Conservation (phyloP, 176 grass and related monocot species). For the Musa schizocarpa region DNA sequence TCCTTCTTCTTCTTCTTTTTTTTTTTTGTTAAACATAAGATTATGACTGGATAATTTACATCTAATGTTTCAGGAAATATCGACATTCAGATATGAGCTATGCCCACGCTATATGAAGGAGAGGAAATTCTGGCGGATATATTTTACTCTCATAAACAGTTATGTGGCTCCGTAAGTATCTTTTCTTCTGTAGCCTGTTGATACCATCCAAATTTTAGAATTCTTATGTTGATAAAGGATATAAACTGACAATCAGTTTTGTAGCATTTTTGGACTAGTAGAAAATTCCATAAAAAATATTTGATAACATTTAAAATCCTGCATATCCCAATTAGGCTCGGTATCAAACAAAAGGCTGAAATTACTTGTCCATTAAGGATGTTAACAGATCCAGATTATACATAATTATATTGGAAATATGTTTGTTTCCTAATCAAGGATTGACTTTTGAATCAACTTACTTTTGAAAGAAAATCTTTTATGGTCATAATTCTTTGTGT, state of each 20-base stretch:
- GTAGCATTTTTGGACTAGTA: background rate
- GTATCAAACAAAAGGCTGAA: too few species aligned
- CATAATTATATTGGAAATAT: too few species aligned
- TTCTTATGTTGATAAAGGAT: background rate
- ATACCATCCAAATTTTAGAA: background rate
- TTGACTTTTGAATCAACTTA: too few species aligned
- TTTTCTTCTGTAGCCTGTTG: background rate
- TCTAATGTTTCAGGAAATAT: conserved; percentile 72
- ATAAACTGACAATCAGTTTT: background rate
- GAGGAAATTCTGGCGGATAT: conserved; percentile 93
- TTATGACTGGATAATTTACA: background rate
- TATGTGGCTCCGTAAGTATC: conserved; percentile 67
- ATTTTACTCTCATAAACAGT: conserved; percentile 83
- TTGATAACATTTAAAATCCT: too few species aligned
- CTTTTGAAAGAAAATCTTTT: too few species aligned
- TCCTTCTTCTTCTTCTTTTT: background rate
- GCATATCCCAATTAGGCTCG: too few species aligned
- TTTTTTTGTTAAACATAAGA: background rate
- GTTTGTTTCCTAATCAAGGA: too few species aligned
- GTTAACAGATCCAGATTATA: too few species aligned
- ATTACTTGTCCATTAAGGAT: too few species aligned
- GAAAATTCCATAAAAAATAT: background rate
- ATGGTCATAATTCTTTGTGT: too few species aligned
- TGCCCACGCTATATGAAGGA: conserved; percentile 99
- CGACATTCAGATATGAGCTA: conserved; percentile 96